Conservation (phyloP, 177 flowering plant species). For the Vitis hybrid region DNA sequence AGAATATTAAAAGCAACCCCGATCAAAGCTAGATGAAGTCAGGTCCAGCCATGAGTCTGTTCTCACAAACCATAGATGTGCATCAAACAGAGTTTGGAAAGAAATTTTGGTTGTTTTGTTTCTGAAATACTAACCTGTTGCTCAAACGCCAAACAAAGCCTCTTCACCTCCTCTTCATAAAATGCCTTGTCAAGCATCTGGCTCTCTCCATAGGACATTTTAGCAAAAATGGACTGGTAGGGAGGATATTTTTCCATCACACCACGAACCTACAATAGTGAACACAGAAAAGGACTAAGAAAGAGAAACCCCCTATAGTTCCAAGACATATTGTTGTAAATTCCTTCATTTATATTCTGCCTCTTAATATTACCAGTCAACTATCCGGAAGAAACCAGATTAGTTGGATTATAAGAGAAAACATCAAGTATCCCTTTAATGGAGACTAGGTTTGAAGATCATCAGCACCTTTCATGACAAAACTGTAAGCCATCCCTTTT, state of each 20-base stretch:
- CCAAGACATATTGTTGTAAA: not conserved
- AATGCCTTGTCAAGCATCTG: constrained; percentile 99
- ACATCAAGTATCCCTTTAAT: too few species aligned
- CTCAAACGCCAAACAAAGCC: constrained; percentile 94
- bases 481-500: too few species aligned
- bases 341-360: too few species aligned
- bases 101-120: not conserved
- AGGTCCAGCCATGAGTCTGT: too few species aligned
- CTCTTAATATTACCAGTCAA: not conserved
- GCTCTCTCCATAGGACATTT: constrained; percentile 94
- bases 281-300: not conserved
- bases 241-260: constrained; percentile 98
- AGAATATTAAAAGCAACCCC: too few species aligned
- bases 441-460: too few species aligned
- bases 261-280: constrained; percentile 69
- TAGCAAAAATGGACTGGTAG: constrained; percentile 89
- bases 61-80: not conserved
- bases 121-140: constrained; percentile 72
- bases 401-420: too few species aligned
- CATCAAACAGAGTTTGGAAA: too few species aligned
- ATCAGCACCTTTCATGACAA: too few species aligned
- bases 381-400: not conserved
- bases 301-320: not conserved
- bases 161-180: constrained; percentile 97
- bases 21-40: too few species aligned